These are phyloP conservation scores for Camellia sinensis DNA, from an alignment of 148 eudicot genomes.

Conservation along the genomic window DNA sequence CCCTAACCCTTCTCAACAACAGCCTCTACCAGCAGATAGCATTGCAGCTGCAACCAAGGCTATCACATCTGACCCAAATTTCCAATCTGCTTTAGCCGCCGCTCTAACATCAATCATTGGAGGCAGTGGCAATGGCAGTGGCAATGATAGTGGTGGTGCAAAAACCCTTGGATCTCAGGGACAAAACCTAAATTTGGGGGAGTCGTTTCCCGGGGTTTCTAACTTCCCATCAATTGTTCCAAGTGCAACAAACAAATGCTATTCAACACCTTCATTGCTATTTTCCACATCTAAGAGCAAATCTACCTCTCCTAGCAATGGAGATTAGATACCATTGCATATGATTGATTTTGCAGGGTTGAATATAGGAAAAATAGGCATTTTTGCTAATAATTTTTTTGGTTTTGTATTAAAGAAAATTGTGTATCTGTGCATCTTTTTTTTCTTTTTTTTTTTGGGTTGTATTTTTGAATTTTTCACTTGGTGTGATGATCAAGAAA, in stretches of 20 bases:
- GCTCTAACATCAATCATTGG: constrained; percentile 68
- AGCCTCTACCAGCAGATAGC: constrained; percentile 35
- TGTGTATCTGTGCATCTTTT: neutral
- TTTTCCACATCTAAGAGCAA: constrained; percentile 25
- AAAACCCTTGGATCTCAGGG: neutral
- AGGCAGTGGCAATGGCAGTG: constrained; percentile 10
- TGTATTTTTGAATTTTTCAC: neutral
- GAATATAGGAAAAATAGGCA: neutral
- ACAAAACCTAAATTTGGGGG: constrained; percentile 31
- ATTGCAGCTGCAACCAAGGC: constrained; percentile 83
- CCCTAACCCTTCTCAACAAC: constrained; percentile 22
- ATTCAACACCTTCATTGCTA: constrained; percentile 22
- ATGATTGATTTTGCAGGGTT: constrained; percentile 9
- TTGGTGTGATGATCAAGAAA: constrained; percentile 15
- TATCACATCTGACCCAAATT: constrained; percentile 79
- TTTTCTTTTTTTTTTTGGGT: no score
- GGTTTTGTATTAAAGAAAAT: neutral
- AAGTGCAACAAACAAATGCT: constrained; percentile 38
- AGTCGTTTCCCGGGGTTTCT: constrained; percentile 34
- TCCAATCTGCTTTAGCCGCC: constrained; percentile 62
- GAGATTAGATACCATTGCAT: constrained; percentile 27
- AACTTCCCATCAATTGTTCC: constrained; percentile 29
- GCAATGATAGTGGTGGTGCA: constrained; percentile 8
- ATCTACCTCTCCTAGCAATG: constrained; percentile 33
- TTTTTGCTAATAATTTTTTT: neutral